phyloP scores from a whole-genome alignment of 2,329 filamentous ascomycete species.

The Penicillium psychrosexuale region DNA sequence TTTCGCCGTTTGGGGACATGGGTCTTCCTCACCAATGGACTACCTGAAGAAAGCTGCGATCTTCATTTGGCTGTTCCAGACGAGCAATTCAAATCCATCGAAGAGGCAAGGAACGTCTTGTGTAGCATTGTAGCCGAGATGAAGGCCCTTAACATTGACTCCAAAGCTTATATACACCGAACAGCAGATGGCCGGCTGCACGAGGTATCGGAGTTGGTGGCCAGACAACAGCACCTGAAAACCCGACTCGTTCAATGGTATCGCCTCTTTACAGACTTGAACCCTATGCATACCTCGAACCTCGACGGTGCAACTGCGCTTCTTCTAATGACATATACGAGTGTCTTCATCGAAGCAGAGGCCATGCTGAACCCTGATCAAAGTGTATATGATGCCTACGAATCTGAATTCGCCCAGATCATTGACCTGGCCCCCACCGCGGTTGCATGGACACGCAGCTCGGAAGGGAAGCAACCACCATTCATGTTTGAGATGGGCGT shows the following conservation, averaged over 20 bases:
- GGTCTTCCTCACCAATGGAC: slow-evolving; percentile 5
- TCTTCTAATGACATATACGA: slow-evolving; percentile 17
- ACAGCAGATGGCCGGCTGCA: background rate
- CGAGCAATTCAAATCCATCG: background rate
- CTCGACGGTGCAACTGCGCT: background rate
- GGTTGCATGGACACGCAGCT: slow-evolving; percentile 8
- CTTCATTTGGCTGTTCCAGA: background rate
- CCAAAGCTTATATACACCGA: slow-evolving; percentile 1
- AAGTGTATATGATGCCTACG: slow-evolving; percentile 13
- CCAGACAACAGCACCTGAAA: slow-evolving; percentile 2
- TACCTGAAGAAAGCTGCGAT: background rate
- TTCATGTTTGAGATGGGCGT: slow-evolving; percentile 21
- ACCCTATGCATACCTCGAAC: background rate
- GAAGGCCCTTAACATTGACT: slow-evolving; percentile 9
- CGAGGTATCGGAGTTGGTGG: background rate
- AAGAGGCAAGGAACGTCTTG: slow-evolving; percentile 16
- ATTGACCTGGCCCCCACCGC: slow-evolving; percentile 11
- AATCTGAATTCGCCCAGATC: slow-evolving; percentile 15
- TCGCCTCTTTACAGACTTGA: background rate
- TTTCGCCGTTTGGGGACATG: slow-evolving; percentile 17
- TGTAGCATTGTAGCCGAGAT: slow-evolving; percentile 13
- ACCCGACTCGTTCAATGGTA: background rate
- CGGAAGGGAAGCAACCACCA: slow-evolving; percentile 14
- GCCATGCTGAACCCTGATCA: slow-evolving; percentile 12
- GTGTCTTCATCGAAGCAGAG: slow-evolving; percentile 17